These are phyloP conservation scores for Ceratobasidium sp. DNA, from an alignment of 1,284 basidiomycete genomes.

Conservation along the genomic window DNA sequence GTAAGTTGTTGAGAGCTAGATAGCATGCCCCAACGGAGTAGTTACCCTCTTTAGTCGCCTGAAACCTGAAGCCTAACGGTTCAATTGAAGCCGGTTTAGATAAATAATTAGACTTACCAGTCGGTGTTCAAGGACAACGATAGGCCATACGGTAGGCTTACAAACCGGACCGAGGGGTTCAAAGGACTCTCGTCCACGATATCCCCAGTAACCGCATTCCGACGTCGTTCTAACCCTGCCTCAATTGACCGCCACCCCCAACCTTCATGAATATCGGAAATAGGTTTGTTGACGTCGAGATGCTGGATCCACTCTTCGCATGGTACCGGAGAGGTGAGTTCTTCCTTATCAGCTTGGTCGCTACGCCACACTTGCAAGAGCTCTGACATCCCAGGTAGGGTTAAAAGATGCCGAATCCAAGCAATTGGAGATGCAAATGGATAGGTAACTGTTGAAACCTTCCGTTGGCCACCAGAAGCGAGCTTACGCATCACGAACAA, in stretches of 20 bases:
- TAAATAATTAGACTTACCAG: neutral
- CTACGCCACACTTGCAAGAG: no score
- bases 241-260: no score
- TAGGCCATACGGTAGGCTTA: neutral
- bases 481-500: neutral
- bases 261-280: neutral
- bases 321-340: neutral
- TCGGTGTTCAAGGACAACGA: slow-evolving; percentile 6
- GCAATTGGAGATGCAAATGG: no score
- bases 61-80: slow-evolving; percentile 19
- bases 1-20: slow-evolving; percentile 14
- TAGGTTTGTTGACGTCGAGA: neutral
- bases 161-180: neutral
- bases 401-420: no score
- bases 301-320: neutral
- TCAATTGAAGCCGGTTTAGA: neutral
- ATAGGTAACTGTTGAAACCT: no score
- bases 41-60: slow-evolving; percentile 2
- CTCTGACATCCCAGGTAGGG: no score
- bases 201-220: no score
- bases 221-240: no score
- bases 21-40: slow-evolving; percentile 15
- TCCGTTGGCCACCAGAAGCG: neutral
- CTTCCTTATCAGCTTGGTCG: neutral
- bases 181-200: no score